These are phyloP conservation scores for Trametes pubescens DNA, from an alignment of 1,284 basidiomycete genomes.

Conservation along the genomic window DNA sequence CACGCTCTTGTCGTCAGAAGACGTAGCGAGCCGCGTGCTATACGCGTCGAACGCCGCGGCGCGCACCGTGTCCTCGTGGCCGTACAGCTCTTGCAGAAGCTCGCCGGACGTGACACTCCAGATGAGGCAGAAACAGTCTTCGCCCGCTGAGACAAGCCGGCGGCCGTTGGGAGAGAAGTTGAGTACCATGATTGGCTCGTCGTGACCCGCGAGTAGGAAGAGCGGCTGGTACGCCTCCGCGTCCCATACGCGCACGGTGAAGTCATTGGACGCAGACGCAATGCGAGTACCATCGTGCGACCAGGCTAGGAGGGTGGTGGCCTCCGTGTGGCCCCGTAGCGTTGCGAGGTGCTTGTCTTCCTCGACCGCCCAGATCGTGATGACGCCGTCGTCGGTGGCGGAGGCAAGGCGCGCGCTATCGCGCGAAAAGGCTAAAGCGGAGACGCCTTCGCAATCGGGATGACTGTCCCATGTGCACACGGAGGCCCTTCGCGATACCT, in stretches of 20 bases:
- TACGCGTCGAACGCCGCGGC: constrained; percentile 31
- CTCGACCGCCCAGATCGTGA: constrained; percentile 14
- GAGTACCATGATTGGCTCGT: constrained; percentile 12
- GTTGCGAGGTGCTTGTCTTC: background rate
- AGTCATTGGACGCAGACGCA: constrained; percentile 31
- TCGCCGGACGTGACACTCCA: constrained; percentile 34
- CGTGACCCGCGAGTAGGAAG: constrained; percentile 24
- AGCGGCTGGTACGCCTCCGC: constrained; percentile 12
- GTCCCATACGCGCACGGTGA: constrained; percentile 27
- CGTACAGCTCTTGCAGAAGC: constrained; percentile 15
- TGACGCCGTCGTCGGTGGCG: constrained; percentile 16
- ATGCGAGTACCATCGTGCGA: constrained; percentile 26
- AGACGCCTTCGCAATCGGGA: constrained; percentile 3
- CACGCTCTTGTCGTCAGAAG: constrained; percentile 25
- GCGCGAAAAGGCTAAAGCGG: constrained; percentile 23
- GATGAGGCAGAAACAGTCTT: constrained; percentile 31
- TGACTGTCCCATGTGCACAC: background rate
- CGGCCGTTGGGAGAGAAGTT: constrained; percentile 34
- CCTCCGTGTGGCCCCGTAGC: background rate
- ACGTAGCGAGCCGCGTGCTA: constrained; percentile 25
- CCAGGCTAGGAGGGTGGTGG: constrained; percentile 19
- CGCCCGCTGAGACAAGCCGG: constrained; percentile 32
- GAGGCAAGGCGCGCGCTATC: constrained; percentile 20
- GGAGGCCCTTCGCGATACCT: background rate
- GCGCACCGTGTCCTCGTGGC: constrained; percentile 16